Evolutionary conservation across 495 filamentous ascomycete genomes (phyloP).

Genomic region (Tricharina praecox): DNA sequence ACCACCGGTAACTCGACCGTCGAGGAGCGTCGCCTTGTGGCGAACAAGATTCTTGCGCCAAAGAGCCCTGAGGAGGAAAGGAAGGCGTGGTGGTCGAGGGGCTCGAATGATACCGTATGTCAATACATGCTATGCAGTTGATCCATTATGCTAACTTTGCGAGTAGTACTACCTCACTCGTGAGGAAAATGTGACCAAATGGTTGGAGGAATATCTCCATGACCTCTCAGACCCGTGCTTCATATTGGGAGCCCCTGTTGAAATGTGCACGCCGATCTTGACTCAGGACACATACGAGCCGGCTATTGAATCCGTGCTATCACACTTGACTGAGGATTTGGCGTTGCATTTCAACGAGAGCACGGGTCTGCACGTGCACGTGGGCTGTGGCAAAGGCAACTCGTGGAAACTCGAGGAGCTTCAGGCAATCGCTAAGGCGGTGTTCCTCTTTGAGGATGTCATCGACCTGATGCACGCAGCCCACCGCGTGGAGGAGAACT

Average conservation of each 20-base stretch:
- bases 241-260: conserved; percentile 3
- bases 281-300: conserved; percentile 11
- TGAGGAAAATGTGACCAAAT: background rate
- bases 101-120: background rate
- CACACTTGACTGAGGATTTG: conserved; percentile 10
- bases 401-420: conserved; percentile 11
- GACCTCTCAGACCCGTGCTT: background rate
- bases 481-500: conserved; percentile 13
- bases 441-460: conserved; percentile 18
- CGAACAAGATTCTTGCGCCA: background rate
- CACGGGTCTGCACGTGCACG: conserved; percentile 20
- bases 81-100: background rate
- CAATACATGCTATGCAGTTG: no score
- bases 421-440: conserved; percentile 19
- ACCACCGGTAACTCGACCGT: no score
- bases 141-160: no score
- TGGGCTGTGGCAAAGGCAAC: conserved; percentile 14
- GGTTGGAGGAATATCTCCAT: background rate
- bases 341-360: conserved; percentile 19
- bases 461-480: conserved; percentile 16
- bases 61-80: background rate
- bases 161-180: no score
- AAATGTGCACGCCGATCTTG: conserved; percentile 24
- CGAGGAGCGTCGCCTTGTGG: no score
- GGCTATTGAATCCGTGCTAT: conserved; percentile 10